Conservation (phyloP, 2,329 filamentous ascomycete species). For the Colletotrichum sp. region DNA sequence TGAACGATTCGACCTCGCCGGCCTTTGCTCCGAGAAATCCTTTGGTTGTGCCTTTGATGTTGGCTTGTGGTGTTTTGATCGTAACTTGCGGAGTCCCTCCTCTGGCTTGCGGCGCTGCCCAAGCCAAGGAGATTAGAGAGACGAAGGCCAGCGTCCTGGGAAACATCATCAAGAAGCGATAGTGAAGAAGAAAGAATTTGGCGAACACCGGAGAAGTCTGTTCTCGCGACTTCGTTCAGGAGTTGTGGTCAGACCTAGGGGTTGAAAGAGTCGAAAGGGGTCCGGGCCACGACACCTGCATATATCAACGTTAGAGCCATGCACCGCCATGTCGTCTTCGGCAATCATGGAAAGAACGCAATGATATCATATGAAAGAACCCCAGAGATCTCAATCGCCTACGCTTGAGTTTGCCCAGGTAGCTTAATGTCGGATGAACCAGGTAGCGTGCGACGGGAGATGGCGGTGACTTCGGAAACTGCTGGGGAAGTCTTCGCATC, state of each 20-base stretch:
- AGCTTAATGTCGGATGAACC: constrained; percentile 7
- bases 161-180: not conserved
- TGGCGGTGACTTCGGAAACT: not conserved
- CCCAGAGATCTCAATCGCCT: not conserved
- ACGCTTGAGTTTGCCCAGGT: not conserved
- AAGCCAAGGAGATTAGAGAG: not conserved
- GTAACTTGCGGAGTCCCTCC: not conserved
- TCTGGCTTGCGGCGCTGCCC: not conserved
- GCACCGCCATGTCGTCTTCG: not conserved
- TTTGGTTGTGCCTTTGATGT: constrained; percentile 4
- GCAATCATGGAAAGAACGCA: not conserved
- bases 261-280: not conserved
- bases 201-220: not conserved
- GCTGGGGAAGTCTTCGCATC: not conserved
- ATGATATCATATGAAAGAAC: constrained; percentile 12
- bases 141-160: not conserved
- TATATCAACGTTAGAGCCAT: not conserved
- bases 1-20: constrained; percentile 58
- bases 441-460: not conserved
- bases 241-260: not conserved
- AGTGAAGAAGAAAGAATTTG: not conserved
- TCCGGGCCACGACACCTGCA: not conserved
- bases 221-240: not conserved
- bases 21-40: constrained; percentile 2
- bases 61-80: constrained; percentile 9